Percentiles rank a stretch among this genome's conserved stretches.
Evolutionary conservation across 2,329 filamentous ascomycete genomes (phyloP).

Genomic region (Talaromyces islandicus): DNA sequence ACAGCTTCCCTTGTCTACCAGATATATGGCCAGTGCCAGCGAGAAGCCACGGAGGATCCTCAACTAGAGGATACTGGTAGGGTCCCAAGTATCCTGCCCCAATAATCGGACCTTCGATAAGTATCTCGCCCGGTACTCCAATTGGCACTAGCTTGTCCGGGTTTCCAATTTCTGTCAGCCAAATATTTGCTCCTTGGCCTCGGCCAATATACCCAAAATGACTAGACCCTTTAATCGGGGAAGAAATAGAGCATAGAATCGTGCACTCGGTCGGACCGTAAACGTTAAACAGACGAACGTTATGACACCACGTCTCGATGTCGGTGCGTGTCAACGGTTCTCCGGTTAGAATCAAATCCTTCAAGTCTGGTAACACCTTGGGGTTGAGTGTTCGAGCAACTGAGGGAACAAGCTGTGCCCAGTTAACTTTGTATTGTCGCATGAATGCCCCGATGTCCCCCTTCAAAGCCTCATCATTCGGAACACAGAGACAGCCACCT

Average conservation of each 20-base stretch:
- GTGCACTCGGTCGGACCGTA: slow-evolving; percentile 6
- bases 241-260: slow-evolving; percentile 14
- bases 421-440: slow-evolving; percentile 23
- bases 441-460: background rate
- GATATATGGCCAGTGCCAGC: slow-evolving; percentile 30
- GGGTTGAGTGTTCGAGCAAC: background rate
- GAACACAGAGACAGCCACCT: slow-evolving; percentile 50
- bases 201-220: slow-evolving; percentile 40
- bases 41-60: slow-evolving; percentile 27
- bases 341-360: slow-evolving; percentile 1
- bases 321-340: background rate
- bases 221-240: slow-evolving; percentile 30
- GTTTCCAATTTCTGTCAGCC: slow-evolving; percentile 22
- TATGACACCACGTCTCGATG: background rate
- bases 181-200: slow-evolving; percentile 27
- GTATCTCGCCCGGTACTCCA: slow-evolving; percentile 31
- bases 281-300: background rate
- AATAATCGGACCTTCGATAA: slow-evolving; percentile 35
- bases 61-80: slow-evolving; percentile 22
- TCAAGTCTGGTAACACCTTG: background rate
- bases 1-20: slow-evolving; percentile 23
- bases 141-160: slow-evolving; percentile 38
- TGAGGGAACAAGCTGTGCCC: background rate
- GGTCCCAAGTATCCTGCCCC: slow-evolving; percentile 38
- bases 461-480: slow-evolving; percentile 25